These are phyloP conservation scores for Curvularia sp. DNA, from an alignment of 2,329 filamentous ascomycete genomes.

Conservation along the genomic window DNA sequence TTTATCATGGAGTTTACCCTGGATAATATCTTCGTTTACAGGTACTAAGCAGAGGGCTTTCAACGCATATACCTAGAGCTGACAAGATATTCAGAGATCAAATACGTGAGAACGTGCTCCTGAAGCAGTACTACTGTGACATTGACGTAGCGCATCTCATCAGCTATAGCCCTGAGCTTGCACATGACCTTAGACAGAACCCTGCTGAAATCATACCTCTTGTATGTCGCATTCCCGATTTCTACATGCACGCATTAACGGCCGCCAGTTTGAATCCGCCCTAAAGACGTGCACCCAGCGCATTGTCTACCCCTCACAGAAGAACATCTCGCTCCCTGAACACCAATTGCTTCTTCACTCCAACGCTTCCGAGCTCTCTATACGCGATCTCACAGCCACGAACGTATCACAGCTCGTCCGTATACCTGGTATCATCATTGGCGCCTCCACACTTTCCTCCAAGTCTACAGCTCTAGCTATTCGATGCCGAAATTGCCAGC, in stretches of 20 bases:
- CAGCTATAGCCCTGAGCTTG: constrained; percentile 93
- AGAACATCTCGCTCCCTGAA: constrained; percentile 75
- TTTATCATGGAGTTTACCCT: constrained; percentile 95
- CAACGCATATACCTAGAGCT: constrained; percentile 34
- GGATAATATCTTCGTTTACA: constrained; percentile 93
- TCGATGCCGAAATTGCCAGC: constrained; percentile 85
- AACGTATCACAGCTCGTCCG: constrained; percentile 94
- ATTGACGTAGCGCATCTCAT: constrained; percentile 95
- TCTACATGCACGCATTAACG: constrained; percentile 22
- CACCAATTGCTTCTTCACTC: constrained; percentile 97
- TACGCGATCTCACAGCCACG: constrained; percentile 90
- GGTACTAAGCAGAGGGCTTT: constrained; percentile 54
- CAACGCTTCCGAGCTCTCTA: constrained; percentile 86
- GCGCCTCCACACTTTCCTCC: constrained; percentile 93
- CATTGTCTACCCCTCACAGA: constrained; percentile 84
- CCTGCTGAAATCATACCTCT: constrained; percentile 92
- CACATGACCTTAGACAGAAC: constrained; percentile 85
- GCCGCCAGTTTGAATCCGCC: constrained; percentile 81
- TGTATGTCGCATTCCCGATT: constrained; percentile 59
- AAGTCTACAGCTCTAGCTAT: constrained; percentile 89
- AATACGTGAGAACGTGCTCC: constrained; percentile 89
- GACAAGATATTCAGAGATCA: constrained; percentile 74
- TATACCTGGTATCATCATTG: constrained; percentile 97
- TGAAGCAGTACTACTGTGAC: constrained; percentile 95
- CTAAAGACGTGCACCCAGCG: constrained; percentile 90